A percentile compares a stretch with the other conserved stretches of the same genome.
phyloP scores from a whole-genome alignment of 768 basidiomycete species.

The Clitopilus hobsonii region DNA sequence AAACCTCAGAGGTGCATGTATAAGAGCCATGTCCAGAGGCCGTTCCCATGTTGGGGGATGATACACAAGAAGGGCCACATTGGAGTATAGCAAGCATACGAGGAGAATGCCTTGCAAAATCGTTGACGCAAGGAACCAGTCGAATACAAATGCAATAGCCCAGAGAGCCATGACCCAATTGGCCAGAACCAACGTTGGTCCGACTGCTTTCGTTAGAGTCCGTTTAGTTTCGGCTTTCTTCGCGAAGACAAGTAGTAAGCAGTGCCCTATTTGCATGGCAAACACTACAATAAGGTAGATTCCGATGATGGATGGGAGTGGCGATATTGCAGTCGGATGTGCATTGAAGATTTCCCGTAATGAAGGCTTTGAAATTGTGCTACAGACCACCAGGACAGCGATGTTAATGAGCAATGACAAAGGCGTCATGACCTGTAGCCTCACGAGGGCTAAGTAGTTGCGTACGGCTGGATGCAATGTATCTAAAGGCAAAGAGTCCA shows the following conservation, averaged over 20 bases:
- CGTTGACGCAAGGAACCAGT: constrained; percentile 74
- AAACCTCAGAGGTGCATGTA: constrained; percentile 84
- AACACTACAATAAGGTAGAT: constrained; percentile 60
- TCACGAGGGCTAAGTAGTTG: constrained; percentile 62
- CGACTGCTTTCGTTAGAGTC: constrained; percentile 76
- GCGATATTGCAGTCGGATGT: constrained; percentile 71
- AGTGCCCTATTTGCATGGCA: constrained; percentile 75
- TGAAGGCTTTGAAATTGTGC: constrained; percentile 61
- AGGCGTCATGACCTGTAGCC: constrained; percentile 85
- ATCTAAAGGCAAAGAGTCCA: constrained; percentile 59
- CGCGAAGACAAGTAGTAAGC: constrained; percentile 67
- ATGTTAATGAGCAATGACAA: constrained; percentile 80
- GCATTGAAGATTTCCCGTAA: constrained; percentile 36
- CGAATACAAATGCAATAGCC: constrained; percentile 74
- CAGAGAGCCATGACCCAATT: constrained; percentile 81
- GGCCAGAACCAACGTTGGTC: constrained; percentile 65
- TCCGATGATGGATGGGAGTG: constrained; percentile 51
- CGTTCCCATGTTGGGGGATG: constrained; percentile 52
- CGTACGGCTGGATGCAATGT: constrained; percentile 54
- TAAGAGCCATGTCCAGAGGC: constrained; percentile 75
- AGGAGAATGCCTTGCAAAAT: constrained; percentile 69
- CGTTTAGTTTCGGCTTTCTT: constrained; percentile 77
- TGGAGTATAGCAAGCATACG: constrained; percentile 72
- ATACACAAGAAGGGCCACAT: constrained; percentile 72
- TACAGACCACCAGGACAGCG: constrained; percentile 64